Base-by-base conservation (phyloP, 192 early-diverging fungal species). In the Chytriomyces sp. region DNA sequence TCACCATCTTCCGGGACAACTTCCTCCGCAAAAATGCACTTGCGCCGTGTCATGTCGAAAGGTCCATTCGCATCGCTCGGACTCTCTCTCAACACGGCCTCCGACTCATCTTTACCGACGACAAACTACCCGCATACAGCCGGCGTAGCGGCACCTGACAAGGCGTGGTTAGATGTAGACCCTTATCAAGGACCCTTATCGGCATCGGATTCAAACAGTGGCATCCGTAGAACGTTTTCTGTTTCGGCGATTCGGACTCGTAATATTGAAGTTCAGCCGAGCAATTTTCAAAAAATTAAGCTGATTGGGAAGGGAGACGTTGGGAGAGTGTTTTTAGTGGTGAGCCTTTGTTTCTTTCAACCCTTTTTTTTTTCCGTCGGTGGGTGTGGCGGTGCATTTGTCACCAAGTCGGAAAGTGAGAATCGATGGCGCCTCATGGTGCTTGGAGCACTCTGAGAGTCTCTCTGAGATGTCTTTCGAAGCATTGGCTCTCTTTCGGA, bases 281-380 rank as follows among this genome's bases (percentile, higher is more conserved):
- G 85, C 64, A 92, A 92, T 79, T 99, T 97, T 84, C 83, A 82
- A 28, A 97, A 97, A 80, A 87, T 98, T 69, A 86, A 92, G 82
- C 78, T 99, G 72, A 88, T 99, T 45, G 97, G 97, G 63, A 97
- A 97, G 82, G 97, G 97, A 47, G 97, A 97, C 79, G 97, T 99
- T 26, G 97, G 96, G 18, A 95, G 93, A 77, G 97, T 99, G 5
- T 99, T 96, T 73, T 83, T 99, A 77, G 97, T 99, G 50, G 89
- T 90, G 49, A 90, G 93, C 77, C n/a, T 3, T 71, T 45, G 35
- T 20, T 18, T 26, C 18, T n/a, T 69, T 11, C 45, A 3, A 35
- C 35, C 35, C 35, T 35, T 23, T 10, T 13, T 26, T 24, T 45
- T 24, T 43, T 2, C n/a, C 35, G n/a, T 35, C 35, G 35, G 0